Evolutionary conservation across 75 land plant species (phyloP), one percentile per base, ranked within the genome.

Genomic region (Pinus albicaulis): DNA sequence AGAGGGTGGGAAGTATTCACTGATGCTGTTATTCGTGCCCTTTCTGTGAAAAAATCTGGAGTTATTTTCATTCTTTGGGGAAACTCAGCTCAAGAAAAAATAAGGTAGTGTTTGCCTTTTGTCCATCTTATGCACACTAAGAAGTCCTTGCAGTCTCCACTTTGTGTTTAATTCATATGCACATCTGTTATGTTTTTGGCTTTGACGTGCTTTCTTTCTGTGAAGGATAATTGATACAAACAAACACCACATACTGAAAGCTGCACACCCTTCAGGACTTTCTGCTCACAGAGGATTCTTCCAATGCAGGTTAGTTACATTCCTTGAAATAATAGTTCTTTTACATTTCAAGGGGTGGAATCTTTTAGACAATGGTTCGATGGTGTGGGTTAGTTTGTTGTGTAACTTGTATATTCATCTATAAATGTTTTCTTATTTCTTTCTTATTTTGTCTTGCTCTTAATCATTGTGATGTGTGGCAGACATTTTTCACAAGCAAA

Each of bases 1-100:
- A 94, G 86, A 81, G 99, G 99, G 13, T 97, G 99, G 99, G 99
- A 97, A 74, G 84, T 76, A 57, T 97, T 97, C 76, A 97, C 99
- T 56, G 99, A 95, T 88, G 92, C 99, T 79, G 88, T 93, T 16
- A 97, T 97, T 24, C 79, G 83, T 60, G 82, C 89, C 57, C 84
- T 97, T 44, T 95, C 98, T 68, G 83, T 92, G 78, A 82, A 84
- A 76, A 86, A 83, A 88, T 52, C 78, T 52, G 93, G 92, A n/a
- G 88, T 97, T 74, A 86, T 97, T 34, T 97, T 97, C 58, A 95
- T 97, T 77, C 86, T 97, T 1, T 97, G 99, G 99, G 99, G 99
- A 55, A 97, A 95, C 57, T 89, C 88, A 62, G 99, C 99, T 74
- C 99, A 91, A 83, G 93, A 84, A 71, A 97, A 97, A 80, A 71